A percentile compares a stretch with the other conserved stretches of the same genome.
Conservation (phyloP, 164 flowering plant genomes). For the Kalanchoe fedtschenkoi region DNA sequence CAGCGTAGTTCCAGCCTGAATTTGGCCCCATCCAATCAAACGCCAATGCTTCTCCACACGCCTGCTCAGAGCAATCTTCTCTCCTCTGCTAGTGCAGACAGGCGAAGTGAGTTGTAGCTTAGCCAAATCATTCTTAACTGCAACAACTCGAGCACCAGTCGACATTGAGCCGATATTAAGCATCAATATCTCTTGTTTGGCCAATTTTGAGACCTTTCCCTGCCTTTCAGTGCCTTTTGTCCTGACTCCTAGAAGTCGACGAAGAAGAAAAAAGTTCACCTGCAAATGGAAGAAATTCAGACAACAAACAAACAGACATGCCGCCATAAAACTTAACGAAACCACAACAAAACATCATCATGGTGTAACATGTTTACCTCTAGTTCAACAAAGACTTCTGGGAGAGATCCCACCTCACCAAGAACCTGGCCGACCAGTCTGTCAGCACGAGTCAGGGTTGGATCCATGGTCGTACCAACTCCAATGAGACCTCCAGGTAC, state of each 20-base stretch:
- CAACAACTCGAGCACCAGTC: constrained; percentile 3
- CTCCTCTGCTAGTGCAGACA: background rate
- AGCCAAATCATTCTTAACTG: background rate
- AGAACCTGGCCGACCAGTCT: constrained; percentile 95
- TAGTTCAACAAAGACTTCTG: constrained; percentile 84
- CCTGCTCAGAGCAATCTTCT: constrained; percentile 55
- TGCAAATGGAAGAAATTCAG: constrained; percentile 12
- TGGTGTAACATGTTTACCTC: constrained; percentile 39
- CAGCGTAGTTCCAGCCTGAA: constrained; percentile 73
- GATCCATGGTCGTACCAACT: constrained; percentile 97
- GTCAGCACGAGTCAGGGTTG: constrained; percentile 92
- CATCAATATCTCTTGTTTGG: constrained; percentile 79
- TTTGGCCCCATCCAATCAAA: constrained; percentile 89
- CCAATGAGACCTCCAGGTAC: constrained; percentile 98
- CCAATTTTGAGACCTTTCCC: constrained; percentile 67
- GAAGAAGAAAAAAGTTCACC: constrained; percentile 77
- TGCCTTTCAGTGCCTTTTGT: constrained; percentile 81
- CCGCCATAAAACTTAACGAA: background rate
- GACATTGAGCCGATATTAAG: constrained; percentile 94
- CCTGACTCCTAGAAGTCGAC: constrained; percentile 78
- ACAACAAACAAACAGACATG: background rate
- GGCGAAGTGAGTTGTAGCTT: background rate
- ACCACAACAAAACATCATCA: background rate
- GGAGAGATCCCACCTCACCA: constrained; percentile 92
- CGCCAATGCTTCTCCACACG: constrained; percentile 88